Conservation (phyloP, 306 rosid species). For the Pyrus pyrifolia region DNA sequence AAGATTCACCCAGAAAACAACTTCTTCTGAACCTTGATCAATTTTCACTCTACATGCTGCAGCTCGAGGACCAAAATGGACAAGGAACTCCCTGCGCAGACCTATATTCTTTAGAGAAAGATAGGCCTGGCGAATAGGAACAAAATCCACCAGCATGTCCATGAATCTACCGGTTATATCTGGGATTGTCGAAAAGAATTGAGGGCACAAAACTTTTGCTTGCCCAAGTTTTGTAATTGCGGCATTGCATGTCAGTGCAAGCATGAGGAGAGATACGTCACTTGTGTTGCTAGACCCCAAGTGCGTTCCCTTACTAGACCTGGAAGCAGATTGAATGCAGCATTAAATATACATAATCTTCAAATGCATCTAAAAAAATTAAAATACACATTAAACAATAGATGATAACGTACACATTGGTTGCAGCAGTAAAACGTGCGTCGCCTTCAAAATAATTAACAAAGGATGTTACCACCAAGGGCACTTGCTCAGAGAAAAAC, state of each 20-base stretch:
- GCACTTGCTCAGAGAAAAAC: slow-evolving; percentile 94
- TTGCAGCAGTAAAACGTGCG: slow-evolving; percentile 55
- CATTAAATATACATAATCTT: slow-evolving; percentile 9
- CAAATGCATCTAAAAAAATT: slow-evolving; percentile 14
- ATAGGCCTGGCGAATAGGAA: slow-evolving; percentile 74
- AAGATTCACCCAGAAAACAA: slow-evolving; percentile 87
- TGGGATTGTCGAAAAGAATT: slow-evolving; percentile 64
- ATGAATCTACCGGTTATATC: slow-evolving; percentile 87
- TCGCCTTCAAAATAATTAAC: slow-evolving; percentile 61
- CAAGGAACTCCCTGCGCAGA: slow-evolving; percentile 73
- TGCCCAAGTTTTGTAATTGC: slow-evolving; percentile 81
- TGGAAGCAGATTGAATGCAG: slow-evolving; percentile 32
- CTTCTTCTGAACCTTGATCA: slow-evolving; percentile 81
- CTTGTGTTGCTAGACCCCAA: slow-evolving; percentile 39
- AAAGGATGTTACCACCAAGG: slow-evolving; percentile 62
- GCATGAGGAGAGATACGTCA: slow-evolving; percentile 67
- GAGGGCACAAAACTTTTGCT: slow-evolving; percentile 78
- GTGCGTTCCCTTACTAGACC: slow-evolving; percentile 48
- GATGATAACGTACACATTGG: slow-evolving; percentile 54
- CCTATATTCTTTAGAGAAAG: slow-evolving; percentile 69
- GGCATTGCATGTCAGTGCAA: slow-evolving; percentile 79
- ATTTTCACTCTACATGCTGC: slow-evolving; percentile 67
- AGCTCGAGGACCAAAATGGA: slow-evolving; percentile 93
- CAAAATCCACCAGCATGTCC: slow-evolving; percentile 77
- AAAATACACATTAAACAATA: slow-evolving; percentile 8